These are phyloP conservation scores for Stromatinia cepivora DNA, from an alignment of 2,329 filamentous ascomycete species.

Conservation along the genomic window DNA sequence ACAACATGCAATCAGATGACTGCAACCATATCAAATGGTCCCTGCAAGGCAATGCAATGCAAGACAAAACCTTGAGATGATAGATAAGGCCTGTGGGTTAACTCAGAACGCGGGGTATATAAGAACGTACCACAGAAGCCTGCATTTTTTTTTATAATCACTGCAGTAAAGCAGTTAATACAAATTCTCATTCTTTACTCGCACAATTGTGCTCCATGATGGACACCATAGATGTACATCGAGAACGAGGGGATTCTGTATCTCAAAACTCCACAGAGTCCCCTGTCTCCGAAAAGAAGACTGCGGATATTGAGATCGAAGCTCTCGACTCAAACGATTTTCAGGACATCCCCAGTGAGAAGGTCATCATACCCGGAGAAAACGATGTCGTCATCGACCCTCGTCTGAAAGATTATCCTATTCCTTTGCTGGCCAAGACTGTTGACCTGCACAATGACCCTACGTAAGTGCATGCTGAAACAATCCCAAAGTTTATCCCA, in stretches of 20 bases:
- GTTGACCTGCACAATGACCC: slow-evolving; percentile 41
- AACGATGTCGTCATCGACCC: slow-evolving; percentile 40
- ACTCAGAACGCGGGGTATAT: neutral
- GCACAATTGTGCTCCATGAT: neutral
- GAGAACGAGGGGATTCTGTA: neutral
- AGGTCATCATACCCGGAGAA: slow-evolving; percentile 36
- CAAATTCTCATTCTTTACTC: neutral
- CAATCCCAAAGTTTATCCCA: neutral
- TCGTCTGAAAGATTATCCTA: slow-evolving; percentile 39
- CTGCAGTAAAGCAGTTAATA: neutral
- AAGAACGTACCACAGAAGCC: neutral
- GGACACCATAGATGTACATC: slow-evolving; percentile 9
- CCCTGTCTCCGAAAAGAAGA: slow-evolving; percentile 2
- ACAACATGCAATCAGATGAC: neutral
- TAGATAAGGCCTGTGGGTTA: neutral
- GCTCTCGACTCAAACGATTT: slow-evolving; percentile 11
- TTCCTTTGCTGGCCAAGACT: slow-evolving; percentile 41
- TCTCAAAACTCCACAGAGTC: slow-evolving; percentile 1
- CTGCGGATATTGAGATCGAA: slow-evolving; percentile 4
- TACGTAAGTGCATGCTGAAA: slow-evolving; percentile 28
- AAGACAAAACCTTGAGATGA: neutral
- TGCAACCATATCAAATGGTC: neutral
- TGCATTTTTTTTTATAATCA: neutral
- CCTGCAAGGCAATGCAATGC: neutral
- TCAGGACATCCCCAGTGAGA: slow-evolving; percentile 15